Evolutionary conservation across 768 basidiomycete genomes (phyloP).

Genomic region (Tephrocybe sp.): DNA sequence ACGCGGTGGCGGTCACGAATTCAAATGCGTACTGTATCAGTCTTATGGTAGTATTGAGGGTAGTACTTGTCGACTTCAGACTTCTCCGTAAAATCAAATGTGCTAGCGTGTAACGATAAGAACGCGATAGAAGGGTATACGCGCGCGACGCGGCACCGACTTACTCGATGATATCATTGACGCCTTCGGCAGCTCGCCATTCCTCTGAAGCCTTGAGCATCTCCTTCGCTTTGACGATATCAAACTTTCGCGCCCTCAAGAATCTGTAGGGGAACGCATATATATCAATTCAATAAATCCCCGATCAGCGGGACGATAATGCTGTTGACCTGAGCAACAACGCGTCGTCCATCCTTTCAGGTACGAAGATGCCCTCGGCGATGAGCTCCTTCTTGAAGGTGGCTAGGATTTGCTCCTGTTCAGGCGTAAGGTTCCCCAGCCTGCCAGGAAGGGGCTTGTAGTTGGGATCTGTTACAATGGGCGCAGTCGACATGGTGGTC

Average conservation of each 20-base stretch:
- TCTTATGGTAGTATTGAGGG: constrained; percentile 95
- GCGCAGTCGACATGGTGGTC: constrained; percentile 26
- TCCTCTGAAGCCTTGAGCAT: constrained; percentile 84
- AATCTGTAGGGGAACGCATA: constrained; percentile 54
- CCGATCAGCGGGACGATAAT: neutral
- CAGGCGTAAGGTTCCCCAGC: constrained; percentile 67
- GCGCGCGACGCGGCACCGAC: constrained; percentile 24
- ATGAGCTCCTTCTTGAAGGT: constrained; percentile 63
- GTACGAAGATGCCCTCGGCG: constrained; percentile 58
- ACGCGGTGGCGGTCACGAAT: neutral
- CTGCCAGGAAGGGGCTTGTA: constrained; percentile 69
- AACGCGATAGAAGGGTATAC: neutral
- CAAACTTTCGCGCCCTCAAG: constrained; percentile 90
- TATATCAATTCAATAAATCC: neutral
- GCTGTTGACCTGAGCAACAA: constrained; percentile 11
- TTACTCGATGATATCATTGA: constrained; percentile 70
- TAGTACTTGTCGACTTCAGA: constrained; percentile 86
- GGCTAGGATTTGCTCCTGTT: constrained; percentile 62
- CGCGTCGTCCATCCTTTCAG: constrained; percentile 54
- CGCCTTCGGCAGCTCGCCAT: constrained; percentile 86
- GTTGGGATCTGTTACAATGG: constrained; percentile 56
- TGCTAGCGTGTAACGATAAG: constrained; percentile 37
- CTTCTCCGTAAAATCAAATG: constrained; percentile 86
- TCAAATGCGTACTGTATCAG: constrained; percentile 66
- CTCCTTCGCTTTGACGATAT: constrained; percentile 72